Conservation (phyloP, 2,329 filamentous ascomycete species). For the Microdochium nivale region DNA sequence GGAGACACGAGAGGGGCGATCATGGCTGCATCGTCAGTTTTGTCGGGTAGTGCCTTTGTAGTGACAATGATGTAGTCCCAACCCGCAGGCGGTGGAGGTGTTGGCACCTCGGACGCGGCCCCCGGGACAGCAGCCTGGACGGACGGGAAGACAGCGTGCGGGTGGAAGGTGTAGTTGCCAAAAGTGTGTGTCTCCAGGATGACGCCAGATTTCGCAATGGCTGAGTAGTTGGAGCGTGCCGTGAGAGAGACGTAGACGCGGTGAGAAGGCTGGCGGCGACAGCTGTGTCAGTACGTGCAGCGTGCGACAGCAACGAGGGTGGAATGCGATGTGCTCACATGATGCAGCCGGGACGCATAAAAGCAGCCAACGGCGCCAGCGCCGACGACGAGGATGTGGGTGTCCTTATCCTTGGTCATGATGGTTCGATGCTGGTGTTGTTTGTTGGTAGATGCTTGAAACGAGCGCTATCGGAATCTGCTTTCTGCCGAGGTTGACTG, state of each 20-base stretch:
- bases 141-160: conserved; percentile 54
- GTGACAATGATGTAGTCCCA: conserved; percentile 64
- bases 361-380: conserved; percentile 66
- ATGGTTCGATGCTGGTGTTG: neutral
- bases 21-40: conserved; percentile 50
- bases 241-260: conserved; percentile 58
- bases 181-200: conserved; percentile 56
- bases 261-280: conserved; percentile 30
- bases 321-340: conserved; percentile 26
- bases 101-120: conserved; percentile 2
- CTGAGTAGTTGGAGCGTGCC: conserved; percentile 64
- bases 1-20: conserved; percentile 51
- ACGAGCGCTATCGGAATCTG: too few relatives aligned
- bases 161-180: conserved; percentile 56
- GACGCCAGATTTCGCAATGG: conserved; percentile 54
- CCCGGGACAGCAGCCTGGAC: conserved; percentile 42
- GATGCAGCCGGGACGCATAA: conserved; percentile 60
- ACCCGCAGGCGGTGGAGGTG: conserved; percentile 10
- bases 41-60: conserved; percentile 61
- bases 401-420: conserved; percentile 22
- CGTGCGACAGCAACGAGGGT: neutral
- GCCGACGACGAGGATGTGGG: conserved; percentile 58
- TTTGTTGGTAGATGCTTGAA: too few relatives aligned
- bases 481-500: neutral
- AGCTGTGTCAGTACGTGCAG: neutral